phyloP scores from a whole-genome alignment of 1,284 basidiomycete genomes.

The Quambalaria eucalypti region DNA sequence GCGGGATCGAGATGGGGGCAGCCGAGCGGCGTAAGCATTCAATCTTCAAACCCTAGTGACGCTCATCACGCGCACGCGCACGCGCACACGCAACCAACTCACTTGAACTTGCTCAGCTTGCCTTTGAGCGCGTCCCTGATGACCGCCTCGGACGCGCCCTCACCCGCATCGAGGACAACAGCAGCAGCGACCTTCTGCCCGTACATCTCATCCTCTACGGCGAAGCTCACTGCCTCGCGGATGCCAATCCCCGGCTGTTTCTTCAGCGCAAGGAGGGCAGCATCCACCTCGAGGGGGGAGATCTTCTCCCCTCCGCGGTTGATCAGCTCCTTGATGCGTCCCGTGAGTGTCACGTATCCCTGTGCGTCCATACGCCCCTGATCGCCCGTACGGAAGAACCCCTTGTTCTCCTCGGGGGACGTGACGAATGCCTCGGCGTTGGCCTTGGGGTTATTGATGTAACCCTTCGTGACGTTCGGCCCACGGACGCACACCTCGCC shows the following conservation, averaged over 20 bases:
- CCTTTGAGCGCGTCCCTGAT: slow-evolving; percentile 33
- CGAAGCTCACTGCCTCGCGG: slow-evolving; percentile 52
- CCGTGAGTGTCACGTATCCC: slow-evolving; percentile 54
- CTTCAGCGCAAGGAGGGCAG: slow-evolving; percentile 50
- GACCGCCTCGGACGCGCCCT: slow-evolving; percentile 21
- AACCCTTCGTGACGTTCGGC: slow-evolving; percentile 51
- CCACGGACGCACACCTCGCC: slow-evolving; percentile 52
- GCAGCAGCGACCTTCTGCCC: slow-evolving; percentile 47
- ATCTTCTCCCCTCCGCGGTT: slow-evolving; percentile 59
- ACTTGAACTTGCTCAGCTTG: slow-evolving; percentile 47
- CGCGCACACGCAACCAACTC: background rate
- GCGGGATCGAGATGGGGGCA: background rate
- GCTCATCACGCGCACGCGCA: background rate
- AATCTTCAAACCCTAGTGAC: too few species aligned
- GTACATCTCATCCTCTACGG: slow-evolving; percentile 45
- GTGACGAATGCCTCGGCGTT: slow-evolving; percentile 46
- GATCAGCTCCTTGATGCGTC: slow-evolving; percentile 46
- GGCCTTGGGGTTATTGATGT: slow-evolving; percentile 50
- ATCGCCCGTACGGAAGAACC: slow-evolving; percentile 58
- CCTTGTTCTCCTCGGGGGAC: slow-evolving; percentile 45
- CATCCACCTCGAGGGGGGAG: slow-evolving; percentile 58
- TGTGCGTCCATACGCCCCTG: slow-evolving; percentile 58
- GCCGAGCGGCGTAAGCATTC: background rate
- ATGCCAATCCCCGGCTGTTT: slow-evolving; percentile 44
- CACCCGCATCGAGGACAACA: slow-evolving; percentile 30